These are phyloP conservation scores for Crithidia sp. DNA, from an alignment of 208 protist genomes.

Conservation along the genomic window DNA sequence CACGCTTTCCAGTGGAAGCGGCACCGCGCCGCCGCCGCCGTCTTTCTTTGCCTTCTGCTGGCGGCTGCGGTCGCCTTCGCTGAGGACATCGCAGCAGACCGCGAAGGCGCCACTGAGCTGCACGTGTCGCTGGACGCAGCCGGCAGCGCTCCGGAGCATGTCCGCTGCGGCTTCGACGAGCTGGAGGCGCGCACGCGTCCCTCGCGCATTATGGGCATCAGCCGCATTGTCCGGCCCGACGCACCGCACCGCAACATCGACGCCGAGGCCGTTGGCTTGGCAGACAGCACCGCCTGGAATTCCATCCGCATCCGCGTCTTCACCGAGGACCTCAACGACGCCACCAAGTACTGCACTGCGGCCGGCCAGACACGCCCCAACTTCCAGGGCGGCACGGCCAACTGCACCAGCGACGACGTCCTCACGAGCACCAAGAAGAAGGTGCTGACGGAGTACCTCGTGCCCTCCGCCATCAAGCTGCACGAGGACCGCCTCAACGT, in stretches of 20 bases:
- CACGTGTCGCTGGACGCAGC: too few species aligned
- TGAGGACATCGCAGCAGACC: too few species aligned
- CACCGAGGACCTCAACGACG: too few species aligned
- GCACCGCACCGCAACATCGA: neutral
- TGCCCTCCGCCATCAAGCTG: neutral
- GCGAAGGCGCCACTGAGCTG: too few species aligned
- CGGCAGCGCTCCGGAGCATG: too few species aligned
- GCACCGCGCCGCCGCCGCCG: neutral
- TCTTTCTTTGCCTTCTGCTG: neutral
- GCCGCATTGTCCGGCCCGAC: neutral
- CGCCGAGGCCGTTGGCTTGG: neutral
- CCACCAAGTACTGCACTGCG: neutral
- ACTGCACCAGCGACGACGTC: neutral
- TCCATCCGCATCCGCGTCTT: too few species aligned
- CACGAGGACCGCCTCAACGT: neutral
- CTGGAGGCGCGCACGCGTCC: too few species aligned
- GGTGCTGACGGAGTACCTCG: neutral
- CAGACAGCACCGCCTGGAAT: neutral
- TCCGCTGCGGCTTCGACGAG: too few species aligned
- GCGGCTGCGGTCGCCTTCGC: too few species aligned
- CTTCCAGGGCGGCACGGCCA: neutral
- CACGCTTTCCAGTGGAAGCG: neutral
- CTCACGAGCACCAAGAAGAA: neutral
- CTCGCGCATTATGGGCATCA: too few species aligned
- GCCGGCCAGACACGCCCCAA: neutral